Conservation (phyloP, 192 early-diverging fungal genomes). For the Coemansia sp. region DNA sequence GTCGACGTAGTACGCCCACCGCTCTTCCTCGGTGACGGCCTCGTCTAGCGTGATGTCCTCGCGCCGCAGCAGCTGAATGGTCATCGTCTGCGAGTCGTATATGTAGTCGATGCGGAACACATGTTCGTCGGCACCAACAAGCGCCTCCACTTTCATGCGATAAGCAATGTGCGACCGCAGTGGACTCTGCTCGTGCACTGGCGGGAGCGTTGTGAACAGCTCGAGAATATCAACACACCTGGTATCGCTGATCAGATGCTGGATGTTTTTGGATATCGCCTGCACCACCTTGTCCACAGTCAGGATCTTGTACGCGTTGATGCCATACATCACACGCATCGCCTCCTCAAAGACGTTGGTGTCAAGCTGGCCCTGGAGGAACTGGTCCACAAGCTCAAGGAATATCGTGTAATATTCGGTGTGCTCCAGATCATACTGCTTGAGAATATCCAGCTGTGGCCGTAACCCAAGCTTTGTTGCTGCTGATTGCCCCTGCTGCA, state of each 20-base stretch:
- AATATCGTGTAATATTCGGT: conserved; percentile 80
- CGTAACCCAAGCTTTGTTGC: conserved; percentile 48
- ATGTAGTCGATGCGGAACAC: conserved; percentile 78
- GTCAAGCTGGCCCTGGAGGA: conserved; percentile 83
- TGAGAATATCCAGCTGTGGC: conserved; percentile 58
- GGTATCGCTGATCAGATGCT: conserved; percentile 66
- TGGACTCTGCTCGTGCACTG: conserved; percentile 55
- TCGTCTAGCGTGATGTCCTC: conserved; percentile 85
- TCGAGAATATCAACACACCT: conserved; percentile 63
- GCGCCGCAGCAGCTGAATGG: conserved; percentile 85
- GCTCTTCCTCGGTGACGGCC: conserved; percentile 83
- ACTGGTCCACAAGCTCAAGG: conserved; percentile 69
- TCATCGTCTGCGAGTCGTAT: conserved; percentile 62
- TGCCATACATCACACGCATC: conserved; percentile 82
- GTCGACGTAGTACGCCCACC: conserved; percentile 94
- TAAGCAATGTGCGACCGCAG: conserved; percentile 70
- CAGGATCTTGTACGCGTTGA: conserved; percentile 84
- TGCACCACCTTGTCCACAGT: conserved; percentile 88
- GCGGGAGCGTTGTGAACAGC: conserved; percentile 61
- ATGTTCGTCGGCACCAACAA: conserved; percentile 76
- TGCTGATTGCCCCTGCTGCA: conserved; percentile 39
- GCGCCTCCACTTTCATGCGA: conserved; percentile 69
- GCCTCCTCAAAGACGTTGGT: conserved; percentile 82
- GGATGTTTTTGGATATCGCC: conserved; percentile 78
- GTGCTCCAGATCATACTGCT: conserved; percentile 58